These are phyloP conservation scores for Malassezia furfur DNA, from an alignment of 1,284 basidiomycete species.

Conservation along the genomic window DNA sequence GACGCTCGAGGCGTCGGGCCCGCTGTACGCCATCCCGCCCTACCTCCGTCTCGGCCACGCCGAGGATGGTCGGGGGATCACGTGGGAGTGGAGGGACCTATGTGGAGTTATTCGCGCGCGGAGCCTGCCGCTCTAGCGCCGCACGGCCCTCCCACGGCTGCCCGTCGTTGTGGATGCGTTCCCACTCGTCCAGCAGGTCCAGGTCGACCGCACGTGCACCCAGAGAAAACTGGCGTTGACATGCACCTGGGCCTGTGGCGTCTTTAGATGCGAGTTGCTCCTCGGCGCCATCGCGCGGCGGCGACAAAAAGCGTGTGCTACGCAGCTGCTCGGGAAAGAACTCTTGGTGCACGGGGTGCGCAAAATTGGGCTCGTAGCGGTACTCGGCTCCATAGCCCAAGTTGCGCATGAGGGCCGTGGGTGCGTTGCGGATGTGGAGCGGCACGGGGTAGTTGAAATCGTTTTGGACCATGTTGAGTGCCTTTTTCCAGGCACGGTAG, in stretches of 20 bases:
- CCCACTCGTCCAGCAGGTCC: slow-evolving; percentile 63
- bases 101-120: neutral
- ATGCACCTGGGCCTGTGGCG: slow-evolving; percentile 25
- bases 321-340: slow-evolving; percentile 51
- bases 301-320: slow-evolving; percentile 53
- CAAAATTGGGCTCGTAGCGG: slow-evolving; percentile 67
- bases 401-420: slow-evolving; percentile 69
- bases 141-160: slow-evolving; percentile 57
- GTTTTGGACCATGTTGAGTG: slow-evolving; percentile 25
- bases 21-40: neutral
- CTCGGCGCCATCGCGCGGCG: slow-evolving; percentile 44
- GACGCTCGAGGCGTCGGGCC: neutral
- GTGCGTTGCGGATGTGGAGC: slow-evolving; percentile 72
- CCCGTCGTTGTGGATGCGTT: slow-evolving; percentile 59
- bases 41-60: neutral
- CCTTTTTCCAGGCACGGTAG: slow-evolving; percentile 41
- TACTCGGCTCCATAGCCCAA: slow-evolving; percentile 57
- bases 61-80: slow-evolving; percentile 1
- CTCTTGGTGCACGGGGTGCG: slow-evolving; percentile 53
- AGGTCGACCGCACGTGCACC: slow-evolving; percentile 58
- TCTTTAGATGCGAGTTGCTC: neutral
- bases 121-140: slow-evolving; percentile 3
- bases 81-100: neutral
- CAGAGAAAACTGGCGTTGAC: slow-evolving; percentile 37
- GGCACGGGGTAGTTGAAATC: slow-evolving; percentile 58